These are phyloP conservation scores for Candida hungchunana DNA, from an alignment of 805 yeast genomes.

Conservation along the genomic window DNA sequence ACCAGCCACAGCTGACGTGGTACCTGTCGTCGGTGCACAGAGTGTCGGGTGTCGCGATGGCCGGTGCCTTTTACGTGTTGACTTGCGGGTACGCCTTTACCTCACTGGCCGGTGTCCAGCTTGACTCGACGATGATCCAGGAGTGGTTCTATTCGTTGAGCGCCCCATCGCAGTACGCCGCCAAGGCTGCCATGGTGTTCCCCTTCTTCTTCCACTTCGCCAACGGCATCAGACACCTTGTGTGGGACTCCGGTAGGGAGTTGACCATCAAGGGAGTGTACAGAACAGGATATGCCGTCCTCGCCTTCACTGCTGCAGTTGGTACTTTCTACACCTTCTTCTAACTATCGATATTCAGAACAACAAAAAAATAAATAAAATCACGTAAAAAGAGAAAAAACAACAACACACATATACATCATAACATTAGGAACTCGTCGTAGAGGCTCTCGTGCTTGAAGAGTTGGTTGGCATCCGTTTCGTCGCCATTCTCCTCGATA, in stretches of 20 bases:
- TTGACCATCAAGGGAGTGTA: conserved; percentile 83
- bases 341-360: conserved; percentile 3
- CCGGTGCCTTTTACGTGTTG: conserved; percentile 71
- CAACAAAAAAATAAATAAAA: not conserved
- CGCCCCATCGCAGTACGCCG: conserved; percentile 49
- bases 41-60: conserved; percentile 81
- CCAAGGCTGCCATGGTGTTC: conserved; percentile 69
- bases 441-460: conserved; percentile 1
- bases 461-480: conserved; percentile 3
- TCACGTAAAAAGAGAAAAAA: not conserved
- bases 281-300: conserved; percentile 83
- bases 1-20: conserved; percentile 88
- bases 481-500: conserved; percentile 10
- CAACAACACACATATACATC: not conserved
- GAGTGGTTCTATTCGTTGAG: conserved; percentile 53
- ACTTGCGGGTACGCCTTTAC: conserved; percentile 72
- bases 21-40: conserved; percentile 79
- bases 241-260: conserved; percentile 88
- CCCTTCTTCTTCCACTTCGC: conserved; percentile 84
- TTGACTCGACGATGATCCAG: conserved; percentile 32
- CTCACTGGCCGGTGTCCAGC: conserved; percentile 51
- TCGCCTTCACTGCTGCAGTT: conserved; percentile 54
- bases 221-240: conserved; percentile 88
- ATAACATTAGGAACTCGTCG: not conserved
- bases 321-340: conserved; percentile 44